Conservation (phyloP, 257 asterid species). For the Solanum corneliomulleri region DNA sequence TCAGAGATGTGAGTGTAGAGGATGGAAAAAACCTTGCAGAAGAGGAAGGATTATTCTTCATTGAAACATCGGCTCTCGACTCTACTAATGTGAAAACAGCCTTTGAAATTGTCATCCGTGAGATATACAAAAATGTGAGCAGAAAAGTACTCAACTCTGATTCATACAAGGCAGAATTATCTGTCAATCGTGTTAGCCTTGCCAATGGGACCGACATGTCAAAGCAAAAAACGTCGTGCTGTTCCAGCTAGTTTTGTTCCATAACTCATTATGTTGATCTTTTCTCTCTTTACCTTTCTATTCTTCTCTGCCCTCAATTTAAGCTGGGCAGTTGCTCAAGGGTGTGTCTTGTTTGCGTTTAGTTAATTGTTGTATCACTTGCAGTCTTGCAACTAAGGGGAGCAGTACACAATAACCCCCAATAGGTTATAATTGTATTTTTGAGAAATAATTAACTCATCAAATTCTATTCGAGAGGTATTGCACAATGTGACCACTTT, state of each 20-base stretch:
- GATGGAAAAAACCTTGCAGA: slow-evolving; percentile 56
- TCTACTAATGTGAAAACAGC: slow-evolving; percentile 53
- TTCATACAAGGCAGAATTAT: slow-evolving; percentile 54
- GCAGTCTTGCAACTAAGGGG: background rate
- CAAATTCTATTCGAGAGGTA: background rate
- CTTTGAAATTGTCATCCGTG: slow-evolving; percentile 58
- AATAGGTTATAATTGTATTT: background rate
- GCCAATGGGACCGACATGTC: slow-evolving; percentile 34
- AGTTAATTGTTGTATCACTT: background rate
- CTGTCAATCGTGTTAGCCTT: slow-evolving; percentile 43
- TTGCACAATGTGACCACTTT: too few species aligned
- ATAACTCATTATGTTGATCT: background rate
- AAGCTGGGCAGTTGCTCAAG: background rate
- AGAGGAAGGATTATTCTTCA: slow-evolving; percentile 53
- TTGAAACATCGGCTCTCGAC: slow-evolving; percentile 65
- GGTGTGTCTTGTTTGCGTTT: background rate
- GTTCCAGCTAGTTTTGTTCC: slow-evolving; percentile 29
- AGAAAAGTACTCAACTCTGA: slow-evolving; percentile 51
- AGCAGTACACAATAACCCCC: background rate
- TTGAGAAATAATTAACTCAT: background rate
- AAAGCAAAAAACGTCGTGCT: slow-evolving; percentile 51
- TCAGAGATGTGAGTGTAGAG: slow-evolving; percentile 57
- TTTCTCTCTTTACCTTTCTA: background rate
- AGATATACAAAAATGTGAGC: slow-evolving; percentile 52
- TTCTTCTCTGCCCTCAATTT: background rate